Base-by-base conservation (phyloP, 2,329 filamentous ascomycete genomes). In the Metarhizium guizhouense region DNA sequence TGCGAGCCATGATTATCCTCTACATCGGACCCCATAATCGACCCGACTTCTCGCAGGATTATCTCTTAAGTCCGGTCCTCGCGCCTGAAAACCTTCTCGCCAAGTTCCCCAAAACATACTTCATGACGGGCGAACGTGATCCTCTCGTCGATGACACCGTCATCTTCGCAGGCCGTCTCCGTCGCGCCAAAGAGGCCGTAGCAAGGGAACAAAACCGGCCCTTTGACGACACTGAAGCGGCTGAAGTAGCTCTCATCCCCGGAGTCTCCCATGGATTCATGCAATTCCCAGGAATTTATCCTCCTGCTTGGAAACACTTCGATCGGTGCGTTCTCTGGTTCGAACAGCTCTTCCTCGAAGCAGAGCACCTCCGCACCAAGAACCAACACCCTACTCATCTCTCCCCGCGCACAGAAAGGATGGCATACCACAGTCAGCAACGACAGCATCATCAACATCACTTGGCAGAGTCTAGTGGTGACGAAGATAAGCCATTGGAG, bases 1-100 rank as follows among this genome's bases (percentile, higher is more conserved):
- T 97, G 87, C 88, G 94, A 36, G 90, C 92, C 60, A 97, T 99
- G 92, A 96, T 99, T 61, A 95, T 99, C 61, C 78, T 99, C 4
- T 99, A 99, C 69, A 88, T 99, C 55, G 94, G 94, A 0, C 91
- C 92, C 0, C 88, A 96, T 67, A 90, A 94, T 69, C 86, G 92
- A 1, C 94, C 94, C 0, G 91, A 97, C 67, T 97, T 99, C 69
- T 84, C 84, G 32, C 90, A 88, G 6, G 93, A 99, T 70, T 96
- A 91, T 68, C 81, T 96, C 0, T 82, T 99, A 2, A 95, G 89
- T 0, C 94, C 94, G 0, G 85, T 96, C 1, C 81, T 96, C 0
- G 92, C 94, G 0, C 94, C 94, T 0, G 93, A 96, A 61, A 77
- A 82, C 0, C 76, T 97, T 0, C 80, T 99, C 0, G 83, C 86